Conservation (phyloP, 768 basidiomycete genomes). For the Tylopilus vinaceipallidus region DNA sequence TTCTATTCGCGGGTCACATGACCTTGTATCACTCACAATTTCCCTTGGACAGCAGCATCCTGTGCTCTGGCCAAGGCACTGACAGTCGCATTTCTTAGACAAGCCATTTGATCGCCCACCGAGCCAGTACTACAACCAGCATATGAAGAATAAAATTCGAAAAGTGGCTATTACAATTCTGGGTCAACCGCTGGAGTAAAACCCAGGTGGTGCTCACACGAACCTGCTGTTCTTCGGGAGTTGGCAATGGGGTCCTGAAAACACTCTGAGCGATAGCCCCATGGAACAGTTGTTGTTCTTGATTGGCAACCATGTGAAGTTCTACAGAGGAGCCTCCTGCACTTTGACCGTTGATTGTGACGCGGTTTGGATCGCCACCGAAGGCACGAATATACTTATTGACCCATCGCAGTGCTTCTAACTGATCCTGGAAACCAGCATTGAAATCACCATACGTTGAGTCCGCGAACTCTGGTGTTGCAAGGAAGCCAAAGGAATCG, state of each 20-base stretch:
- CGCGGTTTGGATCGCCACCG: conserved; percentile 37
- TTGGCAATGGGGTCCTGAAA: conserved; percentile 49
- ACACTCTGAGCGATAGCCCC: conserved; percentile 64
- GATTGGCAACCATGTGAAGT: conserved; percentile 53
- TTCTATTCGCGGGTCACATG: not conserved
- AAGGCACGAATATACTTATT: conserved; percentile 37
- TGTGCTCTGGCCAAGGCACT: conserved; percentile 54
- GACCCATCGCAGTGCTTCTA: conserved; percentile 40
- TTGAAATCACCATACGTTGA: conserved; percentile 46
- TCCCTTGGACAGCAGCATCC: conserved; percentile 41
- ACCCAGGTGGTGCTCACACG: conserved; percentile 9
- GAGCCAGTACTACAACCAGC: conserved; percentile 48
- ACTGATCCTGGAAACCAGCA: conserved; percentile 55
- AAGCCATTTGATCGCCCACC: conserved; percentile 38
- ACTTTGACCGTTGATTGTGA: conserved; percentile 60
- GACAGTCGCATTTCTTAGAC: conserved; percentile 49
- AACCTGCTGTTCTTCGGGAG: conserved; percentile 53
- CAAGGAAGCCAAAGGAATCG: conserved; percentile 61
- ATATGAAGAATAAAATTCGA: conserved; percentile 46
- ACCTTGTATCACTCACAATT: conserved; percentile 34
- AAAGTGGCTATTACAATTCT: conserved; percentile 40
- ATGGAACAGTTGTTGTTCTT: conserved; percentile 42
- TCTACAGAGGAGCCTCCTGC: conserved; percentile 45
- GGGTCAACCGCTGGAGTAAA: not conserved
- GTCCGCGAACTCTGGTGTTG: conserved; percentile 45